Base-by-base conservation (phyloP, 352 stramenopile species). In the Phytophthora pini region DNA sequence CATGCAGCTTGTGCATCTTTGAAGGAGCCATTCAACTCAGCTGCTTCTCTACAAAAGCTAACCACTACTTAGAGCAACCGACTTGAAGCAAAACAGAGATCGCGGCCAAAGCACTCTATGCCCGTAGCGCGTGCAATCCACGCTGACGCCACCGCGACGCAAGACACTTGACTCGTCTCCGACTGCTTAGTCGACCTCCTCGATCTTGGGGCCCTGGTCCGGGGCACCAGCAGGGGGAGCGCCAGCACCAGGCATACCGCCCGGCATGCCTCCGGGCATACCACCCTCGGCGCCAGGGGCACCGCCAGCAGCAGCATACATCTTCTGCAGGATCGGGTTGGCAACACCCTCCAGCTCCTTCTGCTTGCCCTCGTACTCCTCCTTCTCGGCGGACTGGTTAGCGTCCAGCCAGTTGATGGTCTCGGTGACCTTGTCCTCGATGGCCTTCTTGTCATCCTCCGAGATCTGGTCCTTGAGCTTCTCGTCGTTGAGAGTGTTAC, bases 321-420 rank as follows among this genome's bases (percentile, higher is more conserved):
- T 82, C 69, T 82, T 82, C 58, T 94, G 87, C 56, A 97, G 50
- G 31, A 96, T 94, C 9, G 87, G 89, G 64, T 96, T 97, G 3
- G 82, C 89, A 31, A 96, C 63, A 31, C 62, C 61, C 61, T 97
- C 89, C 0, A 97, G 76, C 76, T 97, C 89, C 74, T 98, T 97
- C 77, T 97, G 90, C 76, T 97, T 80, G 26, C 40, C 57, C 29
- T 97, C 90, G 67, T 88, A 97, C 68, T 97, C 80, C 55, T 89
- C 79, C 72, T 88, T 90, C 76, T 90, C 82, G 5, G 79, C 62
- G 9, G 76, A 83, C 73, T 93, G 75, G 50, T 99, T 96, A 41
- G 97, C 91, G 64, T 99, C 97, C 39, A 99, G 87, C 98, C 97
- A 99, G 65, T 99, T 95, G 60, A 99, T 88, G 22, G 89, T 92